phyloP scores from a whole-genome alignment of 2,329 filamentous ascomycete species.

The Aspergillus unguis region DNA sequence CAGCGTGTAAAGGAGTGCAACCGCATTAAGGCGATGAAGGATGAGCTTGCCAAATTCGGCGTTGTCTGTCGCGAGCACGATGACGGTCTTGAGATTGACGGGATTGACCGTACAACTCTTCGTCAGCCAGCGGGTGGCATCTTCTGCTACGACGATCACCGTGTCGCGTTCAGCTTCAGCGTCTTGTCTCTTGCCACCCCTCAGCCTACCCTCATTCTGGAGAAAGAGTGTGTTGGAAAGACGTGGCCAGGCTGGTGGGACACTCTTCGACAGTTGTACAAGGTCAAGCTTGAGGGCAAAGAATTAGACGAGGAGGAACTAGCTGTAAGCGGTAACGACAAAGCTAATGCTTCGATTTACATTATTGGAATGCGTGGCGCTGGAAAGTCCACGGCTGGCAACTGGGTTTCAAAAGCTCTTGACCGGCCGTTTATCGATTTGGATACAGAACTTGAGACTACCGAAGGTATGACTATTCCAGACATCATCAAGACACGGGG shows the following conservation, averaged over 20 bases:
- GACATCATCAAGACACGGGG: constrained; percentile 75
- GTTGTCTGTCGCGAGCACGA: constrained; percentile 82
- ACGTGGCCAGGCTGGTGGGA: constrained; percentile 99
- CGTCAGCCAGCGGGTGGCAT: constrained; percentile 63
- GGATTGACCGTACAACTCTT: constrained; percentile 51
- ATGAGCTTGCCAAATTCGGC: constrained; percentile 90
- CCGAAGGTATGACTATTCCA: constrained; percentile 72
- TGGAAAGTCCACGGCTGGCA: constrained; percentile 90
- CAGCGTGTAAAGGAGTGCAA: constrained; percentile 98
- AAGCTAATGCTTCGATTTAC: constrained; percentile 67
- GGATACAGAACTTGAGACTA: constrained; percentile 78
- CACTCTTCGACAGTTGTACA: constrained; percentile 72
- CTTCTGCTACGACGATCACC: constrained; percentile 94
- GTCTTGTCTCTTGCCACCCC: constrained; percentile 74
- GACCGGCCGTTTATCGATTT: constrained; percentile 79
- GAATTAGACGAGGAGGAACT: constrained; percentile 51
- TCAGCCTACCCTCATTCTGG: constrained; percentile 70
- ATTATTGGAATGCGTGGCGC: constrained; percentile 97
- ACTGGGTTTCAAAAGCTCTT: constrained; percentile 75
- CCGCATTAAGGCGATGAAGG: constrained; percentile 90
- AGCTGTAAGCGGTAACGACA: constrained; percentile 38
- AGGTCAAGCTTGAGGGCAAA: constrained; percentile 70
- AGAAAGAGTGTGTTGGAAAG: constrained; percentile 92
- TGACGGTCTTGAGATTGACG: constrained; percentile 76
- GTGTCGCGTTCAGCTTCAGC: constrained; percentile 97